These are phyloP conservation scores for Calonectria pseudoturangicola DNA, from an alignment of 2,329 filamentous ascomycete species.

Conservation along the genomic window DNA sequence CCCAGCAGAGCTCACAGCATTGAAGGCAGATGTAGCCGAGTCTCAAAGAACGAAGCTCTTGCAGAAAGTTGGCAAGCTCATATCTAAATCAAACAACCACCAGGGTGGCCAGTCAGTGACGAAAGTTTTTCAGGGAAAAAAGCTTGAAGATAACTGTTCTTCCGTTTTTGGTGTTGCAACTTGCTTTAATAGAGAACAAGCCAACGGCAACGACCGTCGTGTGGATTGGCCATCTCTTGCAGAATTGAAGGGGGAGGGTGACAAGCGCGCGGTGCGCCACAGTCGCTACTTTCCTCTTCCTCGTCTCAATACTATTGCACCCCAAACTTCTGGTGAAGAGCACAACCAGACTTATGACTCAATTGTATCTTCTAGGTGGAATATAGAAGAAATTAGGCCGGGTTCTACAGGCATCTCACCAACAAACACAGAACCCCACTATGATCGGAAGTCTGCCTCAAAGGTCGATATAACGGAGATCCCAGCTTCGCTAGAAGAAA, in stretches of 20 bases:
- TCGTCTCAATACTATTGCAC: constrained; percentile 50
- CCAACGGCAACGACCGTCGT: constrained; percentile 39
- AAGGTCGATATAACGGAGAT: constrained; percentile 39
- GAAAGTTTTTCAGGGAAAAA: constrained; percentile 54
- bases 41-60: constrained; percentile 50
- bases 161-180: constrained; percentile 58
- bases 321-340: constrained; percentile 27
- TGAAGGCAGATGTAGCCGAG: constrained; percentile 57
- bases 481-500: constrained; percentile 34
- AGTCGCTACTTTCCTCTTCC: constrained; percentile 59
- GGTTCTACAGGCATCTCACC: constrained; percentile 50
- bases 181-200: constrained; percentile 57
- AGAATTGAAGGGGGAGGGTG: constrained; percentile 61
- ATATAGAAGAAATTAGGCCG: constrained; percentile 52
- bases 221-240: constrained; percentile 60
- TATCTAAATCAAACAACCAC: constrained; percentile 44
- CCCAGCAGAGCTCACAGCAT: constrained; percentile 58
- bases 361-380: constrained; percentile 53
- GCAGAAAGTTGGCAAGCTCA: constrained; percentile 49
- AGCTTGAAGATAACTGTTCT: constrained; percentile 55
- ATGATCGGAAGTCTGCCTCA: constrained; percentile 25
- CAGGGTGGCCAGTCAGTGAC: constrained; percentile 32
- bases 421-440: constrained; percentile 31
- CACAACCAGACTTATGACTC: constrained; percentile 43
- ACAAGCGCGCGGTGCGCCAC: constrained; percentile 52